phyloP scores from a whole-genome alignment of 768 basidiomycete genomes.

The Kwoniella heveanensis region DNA sequence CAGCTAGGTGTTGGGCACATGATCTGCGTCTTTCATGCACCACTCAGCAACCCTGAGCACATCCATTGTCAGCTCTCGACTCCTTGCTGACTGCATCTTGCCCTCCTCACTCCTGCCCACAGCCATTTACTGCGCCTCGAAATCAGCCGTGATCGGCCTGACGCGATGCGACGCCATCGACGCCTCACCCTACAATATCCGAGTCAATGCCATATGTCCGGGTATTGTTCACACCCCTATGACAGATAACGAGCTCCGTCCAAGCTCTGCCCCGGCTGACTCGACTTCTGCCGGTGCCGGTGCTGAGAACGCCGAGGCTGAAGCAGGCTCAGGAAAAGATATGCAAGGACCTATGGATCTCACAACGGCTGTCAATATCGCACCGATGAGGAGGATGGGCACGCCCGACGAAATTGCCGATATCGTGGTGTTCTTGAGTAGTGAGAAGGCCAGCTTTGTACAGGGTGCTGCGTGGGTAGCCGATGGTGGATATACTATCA shows the following conservation, averaged over 20 bases:
- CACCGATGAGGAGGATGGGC: conserved; percentile 37
- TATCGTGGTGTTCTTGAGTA: conserved; percentile 28
- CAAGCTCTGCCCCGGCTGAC: neutral
- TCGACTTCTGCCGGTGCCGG: neutral
- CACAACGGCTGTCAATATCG: conserved; percentile 24
- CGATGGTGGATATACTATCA: conserved; percentile 39
- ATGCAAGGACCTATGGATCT: conserved; percentile 25
- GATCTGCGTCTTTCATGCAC: too few species aligned
- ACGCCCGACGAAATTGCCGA: conserved; percentile 34
- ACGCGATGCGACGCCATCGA: conserved; percentile 41
- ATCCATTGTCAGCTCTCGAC: too few species aligned
- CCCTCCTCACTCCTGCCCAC: too few species aligned
- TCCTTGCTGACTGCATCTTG: too few species aligned
- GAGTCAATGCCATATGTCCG: conserved; percentile 37
- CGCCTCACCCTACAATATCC: conserved; percentile 26
- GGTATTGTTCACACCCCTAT: conserved; percentile 39
- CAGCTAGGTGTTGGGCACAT: too few species aligned
- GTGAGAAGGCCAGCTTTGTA: conserved; percentile 35
- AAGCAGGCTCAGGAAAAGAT: conserved; percentile 5
- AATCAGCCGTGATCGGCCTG: conserved; percentile 38
- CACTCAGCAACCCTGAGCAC: too few species aligned
- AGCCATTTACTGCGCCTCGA: conserved; percentile 40
- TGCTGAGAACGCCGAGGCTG: neutral
- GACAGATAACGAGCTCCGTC: conserved; percentile 21
- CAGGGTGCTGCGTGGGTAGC: conserved; percentile 33